Base-by-base conservation (phyloP, 805 yeast species). In the Jamesozyma gamospora region DNA sequence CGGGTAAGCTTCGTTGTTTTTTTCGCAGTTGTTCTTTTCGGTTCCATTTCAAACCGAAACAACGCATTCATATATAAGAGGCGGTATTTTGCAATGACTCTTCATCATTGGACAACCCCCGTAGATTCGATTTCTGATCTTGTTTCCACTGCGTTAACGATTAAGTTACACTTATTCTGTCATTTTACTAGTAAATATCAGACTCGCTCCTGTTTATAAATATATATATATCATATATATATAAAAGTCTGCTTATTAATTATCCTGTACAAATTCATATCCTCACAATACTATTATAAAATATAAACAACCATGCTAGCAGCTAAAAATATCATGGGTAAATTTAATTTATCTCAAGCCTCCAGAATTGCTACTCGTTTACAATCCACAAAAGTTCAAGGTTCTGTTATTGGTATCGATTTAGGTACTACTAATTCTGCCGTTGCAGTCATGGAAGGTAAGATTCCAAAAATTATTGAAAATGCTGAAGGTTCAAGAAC, bases 351-450 rank as follows among this genome's bases (percentile, higher is more conserved):
- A 34, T 41, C 46, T 18, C 30, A 35, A 17, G 43, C 53, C 9
- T 24, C 48, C 32, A 50, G 55, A 36, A 44, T 52, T 34, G 53
- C 60, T 19, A 44, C 53, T 36, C 63, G 65, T 53, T 52, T 57
- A 40, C 61, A 61, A 44, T 60, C 64, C 28, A 54, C 58, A 30
- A 61, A 61, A 42, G 64, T 60, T 12, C 60, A 59, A 49, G 64
- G 64, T 33, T 45, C 60, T 17, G 88, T 83, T 13, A 76, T 83
- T 42, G 94, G 94, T 53, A 83, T 83, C 52, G 94, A 83, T 65
- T 65, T 83, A 44, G 94, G 94, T 46, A 83, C 94, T 38, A 83
- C 94, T 42, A 83, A 83, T 66, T 82, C 92, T 16, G 94, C 92
- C 7, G 94, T 83, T 37, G 92, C 94, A 5, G 63, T 82, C 34